Conservation (phyloP, 2,329 filamentous ascomycete species). For the Penicillium hordei region DNA sequence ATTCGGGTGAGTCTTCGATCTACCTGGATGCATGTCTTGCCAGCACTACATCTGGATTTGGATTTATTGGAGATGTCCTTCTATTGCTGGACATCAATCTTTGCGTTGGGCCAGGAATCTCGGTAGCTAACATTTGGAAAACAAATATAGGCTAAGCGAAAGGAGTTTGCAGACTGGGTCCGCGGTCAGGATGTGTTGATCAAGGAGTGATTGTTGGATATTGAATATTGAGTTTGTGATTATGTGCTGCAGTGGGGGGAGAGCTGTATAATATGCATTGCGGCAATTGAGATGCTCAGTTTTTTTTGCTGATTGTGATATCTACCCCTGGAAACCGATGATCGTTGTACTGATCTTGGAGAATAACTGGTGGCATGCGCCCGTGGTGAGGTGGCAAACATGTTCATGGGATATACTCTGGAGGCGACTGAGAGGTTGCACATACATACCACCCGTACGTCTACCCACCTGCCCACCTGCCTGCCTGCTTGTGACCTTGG, state of each 20-base stretch:
- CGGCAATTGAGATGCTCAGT: conserved; percentile 12
- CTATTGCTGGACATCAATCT: neutral
- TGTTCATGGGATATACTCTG: neutral
- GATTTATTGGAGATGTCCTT: neutral
- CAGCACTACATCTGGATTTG: neutral
- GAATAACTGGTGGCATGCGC: neutral
- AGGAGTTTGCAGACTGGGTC: conserved; percentile 76
- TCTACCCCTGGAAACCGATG: neutral
- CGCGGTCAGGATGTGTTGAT: conserved; percentile 37
- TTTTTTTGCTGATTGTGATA: neutral
- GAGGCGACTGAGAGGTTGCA: neutral
- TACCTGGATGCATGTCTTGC: neutral
- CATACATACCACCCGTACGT: neutral
- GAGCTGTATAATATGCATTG: conserved; percentile 24
- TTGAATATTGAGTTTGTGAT: neutral
- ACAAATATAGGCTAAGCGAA: conserved; percentile 56
- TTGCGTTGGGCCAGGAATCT: neutral
- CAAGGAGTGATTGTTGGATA: conserved; percentile 25
- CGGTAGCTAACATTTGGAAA: conserved; percentile 15
- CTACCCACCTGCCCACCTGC: neutral
- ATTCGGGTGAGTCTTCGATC: conserved; percentile 62
- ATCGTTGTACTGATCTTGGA: neutral
- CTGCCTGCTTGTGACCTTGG: neutral
- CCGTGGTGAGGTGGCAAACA: neutral
- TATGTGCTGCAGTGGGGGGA: conserved; percentile 2